Evolutionary conservation across 352 stramenopile genomes (phyloP), one percentile per base, ranked within the genome.

Genomic region (Globisporangium nunn): DNA sequence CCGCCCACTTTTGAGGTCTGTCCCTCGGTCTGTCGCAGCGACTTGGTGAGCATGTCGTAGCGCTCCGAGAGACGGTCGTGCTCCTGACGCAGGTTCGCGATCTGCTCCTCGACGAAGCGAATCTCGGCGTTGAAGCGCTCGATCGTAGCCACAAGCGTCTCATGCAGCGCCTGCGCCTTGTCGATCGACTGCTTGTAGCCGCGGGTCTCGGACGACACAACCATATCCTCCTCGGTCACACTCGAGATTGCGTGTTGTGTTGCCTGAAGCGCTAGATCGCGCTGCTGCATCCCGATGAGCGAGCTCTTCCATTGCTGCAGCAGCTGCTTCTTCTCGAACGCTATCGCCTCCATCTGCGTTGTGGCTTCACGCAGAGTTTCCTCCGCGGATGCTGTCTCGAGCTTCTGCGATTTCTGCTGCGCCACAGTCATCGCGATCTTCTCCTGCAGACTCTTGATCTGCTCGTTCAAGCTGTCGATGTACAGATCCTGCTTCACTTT

Each of bases 231-330:
- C 41, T 96, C 82, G 44, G 75, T 78, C 10, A 88, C 71, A 28
- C 59, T 82, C 0, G 81, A 85, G 48, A 98, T 82, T 1, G 88
- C 91, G 4, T 73, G 83, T 56, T 84, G 77, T 8, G 90, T 96
- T n/a, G 89, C 90, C 33, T 88, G 74, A 4, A 98, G 74, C 6
- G 95, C 95, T 48, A 97, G 88, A 62, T 98, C 95, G 30, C 94
- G 73, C 50, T 95, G 76, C 54, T 85, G 74, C 51, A 98, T 81
- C 6, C 80, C 92, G 50, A 97, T 85, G 10, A 98, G 67, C n/a
- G 89, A 88, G 61, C 86, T 93, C 63, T 97, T 97, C 93, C 95
- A 98, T 65, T 98, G 89, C 71, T 96, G 88, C 60, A 98, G 63
- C 11, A 98, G 67, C 60, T 97, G 91, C 65, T 97, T 97, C 71